Evolutionary conservation across 1,284 basidiomycete species (phyloP).

Genomic region (Meira miltonrushii): DNA sequence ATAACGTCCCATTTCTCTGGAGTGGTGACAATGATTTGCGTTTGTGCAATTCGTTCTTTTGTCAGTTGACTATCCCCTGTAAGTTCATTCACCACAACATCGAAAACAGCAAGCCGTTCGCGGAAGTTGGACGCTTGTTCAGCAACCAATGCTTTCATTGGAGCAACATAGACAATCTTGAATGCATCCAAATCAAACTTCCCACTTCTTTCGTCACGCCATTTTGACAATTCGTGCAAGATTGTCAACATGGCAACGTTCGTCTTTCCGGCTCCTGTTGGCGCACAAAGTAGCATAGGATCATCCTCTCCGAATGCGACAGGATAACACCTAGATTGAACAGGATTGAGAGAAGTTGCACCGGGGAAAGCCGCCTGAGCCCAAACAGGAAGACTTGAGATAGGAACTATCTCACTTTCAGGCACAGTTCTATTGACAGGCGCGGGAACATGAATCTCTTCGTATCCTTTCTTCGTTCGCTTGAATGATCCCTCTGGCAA

Average conservation of each 20-base stretch:
- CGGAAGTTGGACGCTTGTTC: constrained; percentile 51
- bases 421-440: constrained; percentile 69
- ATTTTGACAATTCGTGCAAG: constrained; percentile 46
- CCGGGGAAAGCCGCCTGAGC: constrained; percentile 57
- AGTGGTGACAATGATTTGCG: constrained; percentile 97
- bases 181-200: constrained; percentile 82
- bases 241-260: constrained; percentile 85
- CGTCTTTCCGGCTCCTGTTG: constrained; percentile 99
- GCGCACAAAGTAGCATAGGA: constrained; percentile 90
- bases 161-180: constrained; percentile 97
- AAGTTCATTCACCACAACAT: constrained; percentile 85
- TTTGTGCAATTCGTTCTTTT: constrained; percentile 93
- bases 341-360: constrained; percentile 75
- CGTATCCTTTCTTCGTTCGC: constrained; percentile 90
- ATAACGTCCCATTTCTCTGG: constrained; percentile 98
- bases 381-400: constrained; percentile 77
- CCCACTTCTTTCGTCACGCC: constrained; percentile 68
- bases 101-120: constrained; percentile 73
- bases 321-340: constrained; percentile 67
- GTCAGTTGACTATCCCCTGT: constrained; percentile 98
- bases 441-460: constrained; percentile 95
- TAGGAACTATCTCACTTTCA: constrained; percentile 66
- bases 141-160: constrained; percentile 67
- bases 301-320: constrained; percentile 86
- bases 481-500: constrained; percentile 97